Evolutionary conservation across 495 filamentous ascomycete species (phyloP), one percentile per base, ranked within the genome.

Genomic region (Aspergillus baeticus): DNA sequence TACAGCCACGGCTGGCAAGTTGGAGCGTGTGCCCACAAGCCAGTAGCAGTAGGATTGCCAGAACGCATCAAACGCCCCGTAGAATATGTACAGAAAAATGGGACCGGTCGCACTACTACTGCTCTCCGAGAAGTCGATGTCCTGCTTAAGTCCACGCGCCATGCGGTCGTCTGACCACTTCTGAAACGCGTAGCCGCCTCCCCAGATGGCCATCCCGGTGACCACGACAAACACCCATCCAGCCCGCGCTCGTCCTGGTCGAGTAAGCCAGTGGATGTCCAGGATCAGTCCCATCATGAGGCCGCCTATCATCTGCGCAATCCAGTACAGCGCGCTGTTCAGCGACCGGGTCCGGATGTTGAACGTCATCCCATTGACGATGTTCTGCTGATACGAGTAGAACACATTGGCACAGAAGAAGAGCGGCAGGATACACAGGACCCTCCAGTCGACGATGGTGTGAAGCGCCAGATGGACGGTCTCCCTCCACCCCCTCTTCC

Each of bases 11-110:
- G 89, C 87, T 31, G 88, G 84, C 15, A 90, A 91, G 74, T 96
- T 96, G 59, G 87, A 91, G 39, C 89, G 77, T 4, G 92, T 84
- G 42, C 92, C 92, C 83, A 97, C 92, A 17, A 76, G 50, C 90
- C 90, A 95, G 77, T 95, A 95, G 55, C 92, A 88, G 65, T 76
- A 84, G 3, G 88, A 90, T 69, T 93, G 89, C 78, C 77, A 79
- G n/a, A 75, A 64, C 4, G 77, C 73, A 63, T 82, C 80, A 43
- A 74, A 83, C 22, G 70, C 67, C 20, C 80, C 80, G 63, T 82
- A 82, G 55, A 79, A 81, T 59, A 81, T 75, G 57, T 81, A 83
- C 21, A 83, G 63, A 54, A 82, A 78, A 42, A 82, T 80, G 1
- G 78, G 80, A 0, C 79, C 80, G n/a, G n/a, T n/a, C n/a, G n/a